A percentile compares a stretch with the other conserved stretches of the same genome.
These are phyloP conservation scores for Ophiorrhiza pumila DNA, from an alignment of 257 asterid species.

Conservation along the genomic window DNA sequence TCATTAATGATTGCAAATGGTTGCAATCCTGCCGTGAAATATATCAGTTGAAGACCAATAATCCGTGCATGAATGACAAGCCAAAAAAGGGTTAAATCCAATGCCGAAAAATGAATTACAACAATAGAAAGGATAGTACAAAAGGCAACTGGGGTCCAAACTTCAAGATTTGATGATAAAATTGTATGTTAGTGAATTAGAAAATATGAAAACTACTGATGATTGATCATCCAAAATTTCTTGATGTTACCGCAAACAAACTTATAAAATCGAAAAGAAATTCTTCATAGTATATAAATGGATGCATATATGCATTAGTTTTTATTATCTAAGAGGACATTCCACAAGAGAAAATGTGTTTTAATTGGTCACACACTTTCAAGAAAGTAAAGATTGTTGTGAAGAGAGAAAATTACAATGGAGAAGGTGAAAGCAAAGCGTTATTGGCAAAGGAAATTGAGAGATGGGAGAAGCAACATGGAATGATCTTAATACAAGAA, in stretches of 20 bases:
- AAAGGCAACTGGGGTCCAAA: background rate
- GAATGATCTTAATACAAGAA: conserved; percentile 1
- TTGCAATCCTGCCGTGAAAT: too few species aligned
- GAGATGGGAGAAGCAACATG: conserved; percentile 39
- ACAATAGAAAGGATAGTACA: background rate
- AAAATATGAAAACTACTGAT: background rate
- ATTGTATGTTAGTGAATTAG: background rate
- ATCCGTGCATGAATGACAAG: background rate
- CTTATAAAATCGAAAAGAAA: background rate
- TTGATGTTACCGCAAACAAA: conserved; percentile 9
- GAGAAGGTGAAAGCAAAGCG: conserved; percentile 38
- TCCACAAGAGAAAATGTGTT: conserved; percentile 35
- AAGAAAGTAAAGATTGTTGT: conserved; percentile 36
- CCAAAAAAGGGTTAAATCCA: background rate
- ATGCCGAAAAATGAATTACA: background rate
- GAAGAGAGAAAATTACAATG: conserved; percentile 27
- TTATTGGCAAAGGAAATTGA: conserved; percentile 45
- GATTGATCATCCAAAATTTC: background rate
- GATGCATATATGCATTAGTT: background rate
- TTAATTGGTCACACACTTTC: conserved; percentile 34
- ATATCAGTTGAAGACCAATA: too few species aligned
- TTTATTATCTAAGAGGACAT: background rate
- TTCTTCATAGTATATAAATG: too few species aligned
- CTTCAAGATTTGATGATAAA: background rate
- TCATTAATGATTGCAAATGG: too few species aligned